Evolutionary conservation across 2,329 filamentous ascomycete species (phyloP).

Genomic region (Colletotrichum sp.): DNA sequence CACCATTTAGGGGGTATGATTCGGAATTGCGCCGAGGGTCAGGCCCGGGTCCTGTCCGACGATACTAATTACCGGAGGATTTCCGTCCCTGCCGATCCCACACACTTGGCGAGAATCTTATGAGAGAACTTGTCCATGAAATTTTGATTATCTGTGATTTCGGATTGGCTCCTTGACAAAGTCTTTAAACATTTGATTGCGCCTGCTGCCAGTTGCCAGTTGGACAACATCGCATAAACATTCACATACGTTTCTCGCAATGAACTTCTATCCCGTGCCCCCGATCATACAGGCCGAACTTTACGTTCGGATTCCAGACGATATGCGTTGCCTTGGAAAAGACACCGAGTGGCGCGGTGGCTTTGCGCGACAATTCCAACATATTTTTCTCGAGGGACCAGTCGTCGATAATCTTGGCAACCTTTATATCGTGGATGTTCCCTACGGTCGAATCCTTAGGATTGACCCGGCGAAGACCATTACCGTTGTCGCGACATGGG

Average conservation of each 20-base stretch:
- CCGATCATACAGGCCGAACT: conserved; percentile 37
- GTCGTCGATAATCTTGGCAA: conserved; percentile 33
- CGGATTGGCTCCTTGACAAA: not conserved
- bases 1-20: not conserved
- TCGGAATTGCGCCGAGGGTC: not conserved
- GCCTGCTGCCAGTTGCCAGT: not conserved
- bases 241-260: conserved; percentile 9
- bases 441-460: conserved; percentile 42
- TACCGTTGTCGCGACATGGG: conserved; percentile 36
- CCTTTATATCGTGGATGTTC: conserved; percentile 43
- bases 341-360: conserved; percentile 44
- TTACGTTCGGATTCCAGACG: conserved; percentile 38
- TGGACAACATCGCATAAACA: not conserved
- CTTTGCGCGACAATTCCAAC: conserved; percentile 34
- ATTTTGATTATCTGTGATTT: not conserved
- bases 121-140: not conserved
- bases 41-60: not conserved
- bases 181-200: not conserved
- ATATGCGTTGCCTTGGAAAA: conserved; percentile 33
- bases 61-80: not conserved
- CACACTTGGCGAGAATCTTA: not conserved
- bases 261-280: conserved; percentile 41
- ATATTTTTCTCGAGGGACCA: conserved; percentile 46
- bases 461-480: conserved; percentile 33
- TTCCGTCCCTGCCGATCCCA: not conserved